Evolutionary conservation across 2,329 filamentous ascomycete species (phyloP).

Genomic region (Bipolaris gigantea): DNA sequence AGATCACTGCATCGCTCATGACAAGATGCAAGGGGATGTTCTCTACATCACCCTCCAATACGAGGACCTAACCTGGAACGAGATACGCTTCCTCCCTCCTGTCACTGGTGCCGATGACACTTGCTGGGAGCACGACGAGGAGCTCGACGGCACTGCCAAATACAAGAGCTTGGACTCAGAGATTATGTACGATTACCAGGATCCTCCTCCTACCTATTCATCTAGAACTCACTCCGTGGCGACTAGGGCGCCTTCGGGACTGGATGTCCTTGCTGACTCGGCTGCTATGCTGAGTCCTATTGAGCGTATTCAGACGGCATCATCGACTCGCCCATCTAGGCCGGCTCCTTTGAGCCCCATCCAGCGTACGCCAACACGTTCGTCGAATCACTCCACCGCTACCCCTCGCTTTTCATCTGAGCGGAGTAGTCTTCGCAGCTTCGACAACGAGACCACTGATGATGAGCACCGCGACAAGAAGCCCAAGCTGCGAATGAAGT

Average conservation of each 20-base stretch:
- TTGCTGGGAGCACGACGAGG: slow-evolving; percentile 46
- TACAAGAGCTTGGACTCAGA: slow-evolving; percentile 45
- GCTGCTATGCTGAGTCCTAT: slow-evolving; percentile 42
- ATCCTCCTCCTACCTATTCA: slow-evolving; percentile 48
- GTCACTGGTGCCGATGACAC: slow-evolving; percentile 38
- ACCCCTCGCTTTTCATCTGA: slow-evolving; percentile 37
- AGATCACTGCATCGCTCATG: slow-evolving; percentile 47
- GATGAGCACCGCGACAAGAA: slow-evolving; percentile 48
- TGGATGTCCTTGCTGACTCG: slow-evolving; percentile 45
- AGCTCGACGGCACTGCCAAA: slow-evolving; percentile 43
- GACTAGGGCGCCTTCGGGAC: slow-evolving; percentile 42
- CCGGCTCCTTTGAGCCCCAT: slow-evolving; percentile 16
- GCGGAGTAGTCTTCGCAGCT: slow-evolving; percentile 43
- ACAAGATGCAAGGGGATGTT: slow-evolving; percentile 47
- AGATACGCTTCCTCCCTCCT: slow-evolving; percentile 43
- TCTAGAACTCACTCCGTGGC: slow-evolving; percentile 46
- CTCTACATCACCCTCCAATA: slow-evolving; percentile 47
- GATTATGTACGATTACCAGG: slow-evolving; percentile 49
- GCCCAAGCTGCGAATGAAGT: slow-evolving; percentile 44
- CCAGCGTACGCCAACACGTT: slow-evolving; percentile 18
- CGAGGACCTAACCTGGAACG: slow-evolving; percentile 46
- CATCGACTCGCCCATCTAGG: slow-evolving; percentile 16
- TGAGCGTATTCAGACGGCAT: slow-evolving; percentile 32
- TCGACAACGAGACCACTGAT: slow-evolving; percentile 42
- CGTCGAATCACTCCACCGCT: slow-evolving; percentile 20